Percentiles rank a stretch among this genome's conserved stretches.
Evolutionary conservation across 352 stramenopile species (phyloP).

Genomic region (Hyaloperonospora brassicae): DNA sequence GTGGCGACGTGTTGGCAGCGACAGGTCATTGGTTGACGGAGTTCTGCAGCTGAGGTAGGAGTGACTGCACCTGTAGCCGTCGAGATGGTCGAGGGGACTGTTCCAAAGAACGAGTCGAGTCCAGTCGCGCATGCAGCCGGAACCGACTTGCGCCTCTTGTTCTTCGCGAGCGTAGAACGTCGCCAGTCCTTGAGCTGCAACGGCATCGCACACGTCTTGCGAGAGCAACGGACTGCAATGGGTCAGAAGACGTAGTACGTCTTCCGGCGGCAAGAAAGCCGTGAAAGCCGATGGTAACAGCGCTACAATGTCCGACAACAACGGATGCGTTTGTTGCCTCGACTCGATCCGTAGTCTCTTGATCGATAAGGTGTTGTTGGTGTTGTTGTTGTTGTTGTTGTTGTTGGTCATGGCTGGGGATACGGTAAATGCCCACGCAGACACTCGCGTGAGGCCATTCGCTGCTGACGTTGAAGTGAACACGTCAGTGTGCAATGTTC

Average conservation of each 20-base stretch:
- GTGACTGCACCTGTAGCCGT: neutral
- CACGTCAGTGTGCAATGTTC: too few relatives aligned
- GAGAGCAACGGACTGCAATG: conserved; percentile 13
- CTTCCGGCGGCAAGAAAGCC: conserved; percentile 18
- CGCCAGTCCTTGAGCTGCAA: conserved; percentile 21
- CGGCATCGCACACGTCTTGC: conserved; percentile 17
- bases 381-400: too few relatives aligned
- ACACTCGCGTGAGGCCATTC: too few relatives aligned
- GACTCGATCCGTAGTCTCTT: too few relatives aligned
- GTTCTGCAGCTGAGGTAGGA: too few relatives aligned
- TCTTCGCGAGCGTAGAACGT: conserved; percentile 16
- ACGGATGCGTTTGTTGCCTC: neutral
- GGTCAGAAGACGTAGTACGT: conserved; percentile 15
- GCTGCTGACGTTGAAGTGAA: too few relatives aligned
- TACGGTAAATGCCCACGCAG: too few relatives aligned
- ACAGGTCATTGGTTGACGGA: conserved; percentile 9
- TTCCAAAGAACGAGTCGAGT: conserved; percentile 13
- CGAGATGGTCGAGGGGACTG: conserved; percentile 1
- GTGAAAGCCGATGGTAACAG: conserved; percentile 13
- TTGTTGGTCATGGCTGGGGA: too few relatives aligned
- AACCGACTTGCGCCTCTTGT: conserved; percentile 16
- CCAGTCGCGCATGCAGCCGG: conserved; percentile 19
- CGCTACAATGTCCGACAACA: conserved; percentile 14
- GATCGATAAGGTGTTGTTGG: too few relatives aligned
- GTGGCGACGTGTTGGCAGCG: conserved; percentile 12